phyloP scores from a whole-genome alignment of 1,139 yeast genomes.

The Entelexis paramagnoliae region DNA sequence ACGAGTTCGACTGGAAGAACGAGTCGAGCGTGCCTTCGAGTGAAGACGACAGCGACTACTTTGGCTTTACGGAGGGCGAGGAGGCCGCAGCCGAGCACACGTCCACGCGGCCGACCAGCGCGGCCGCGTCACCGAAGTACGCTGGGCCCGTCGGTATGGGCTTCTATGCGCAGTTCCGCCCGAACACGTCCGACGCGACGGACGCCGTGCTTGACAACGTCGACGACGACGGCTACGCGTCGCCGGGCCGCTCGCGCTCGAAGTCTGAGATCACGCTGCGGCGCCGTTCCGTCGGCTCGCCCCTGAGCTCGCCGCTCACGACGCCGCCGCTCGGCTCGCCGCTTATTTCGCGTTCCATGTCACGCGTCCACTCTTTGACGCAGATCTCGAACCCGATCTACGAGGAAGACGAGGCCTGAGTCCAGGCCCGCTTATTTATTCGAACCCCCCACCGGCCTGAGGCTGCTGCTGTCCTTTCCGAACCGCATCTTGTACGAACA shows the following conservation, averaged over 20 bases:
- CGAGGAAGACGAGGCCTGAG: constrained; percentile 6
- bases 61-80: neutral
- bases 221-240: constrained; percentile 13
- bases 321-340: neutral
- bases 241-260: constrained; percentile 9
- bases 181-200: neutral
- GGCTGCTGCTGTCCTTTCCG: neutral
- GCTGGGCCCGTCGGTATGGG: constrained; percentile 6
- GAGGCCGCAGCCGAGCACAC: neutral
- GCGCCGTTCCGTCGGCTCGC: neutral
- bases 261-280: neutral
- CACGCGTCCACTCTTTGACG: constrained; percentile 4
- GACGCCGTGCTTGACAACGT: neutral
- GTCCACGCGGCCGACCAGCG: neutral
- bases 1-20: neutral
- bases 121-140: neutral
- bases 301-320: constrained; percentile 1
- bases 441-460: neutral
- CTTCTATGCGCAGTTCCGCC: constrained; percentile 15
- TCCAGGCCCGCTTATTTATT: neutral
- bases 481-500: neutral
- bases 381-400: neutral
- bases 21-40: neutral
- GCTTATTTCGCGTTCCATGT: neutral
- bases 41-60: neutral